Percentiles rank a stretch among this genome's conserved stretches.
Evolutionary conservation across 148 eudicot genomes (phyloP).

Genomic region (Hydrangea macrophylla): DNA sequence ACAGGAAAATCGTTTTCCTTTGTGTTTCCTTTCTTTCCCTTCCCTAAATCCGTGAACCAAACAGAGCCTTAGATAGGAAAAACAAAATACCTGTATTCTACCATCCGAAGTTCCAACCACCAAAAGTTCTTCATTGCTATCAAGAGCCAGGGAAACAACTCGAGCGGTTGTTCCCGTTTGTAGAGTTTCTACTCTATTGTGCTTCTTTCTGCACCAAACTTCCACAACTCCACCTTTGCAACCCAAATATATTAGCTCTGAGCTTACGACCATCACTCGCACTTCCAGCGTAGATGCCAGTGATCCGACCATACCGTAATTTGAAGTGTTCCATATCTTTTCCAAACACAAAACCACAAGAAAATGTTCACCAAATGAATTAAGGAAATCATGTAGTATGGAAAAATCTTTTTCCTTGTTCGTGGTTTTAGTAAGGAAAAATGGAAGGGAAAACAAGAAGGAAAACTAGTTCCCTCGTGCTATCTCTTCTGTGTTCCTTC

Average conservation of each 20-base stretch:
- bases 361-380: not conserved
- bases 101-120: conserved; percentile 55
- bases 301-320: conserved; percentile 38
- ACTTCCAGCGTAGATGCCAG: conserved; percentile 33
- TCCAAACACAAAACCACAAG: not conserved
- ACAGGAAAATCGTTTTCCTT: too few relatives aligned
- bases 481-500: too few relatives aligned
- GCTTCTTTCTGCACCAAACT: conserved; percentile 49
- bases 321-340: conserved; percentile 47
- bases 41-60: too few relatives aligned
- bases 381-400: too few relatives aligned
- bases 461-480: too few relatives aligned
- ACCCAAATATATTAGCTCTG: conserved; percentile 44
- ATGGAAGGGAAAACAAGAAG: too few relatives aligned
- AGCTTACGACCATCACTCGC: conserved; percentile 41
- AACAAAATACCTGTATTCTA: conserved; percentile 37
- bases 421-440: too few relatives aligned
- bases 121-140: conserved; percentile 32
- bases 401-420: too few relatives aligned
- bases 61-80: not conserved
- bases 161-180: conserved; percentile 28
- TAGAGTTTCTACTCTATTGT: conserved; percentile 35
- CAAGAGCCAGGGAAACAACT: conserved; percentile 44
- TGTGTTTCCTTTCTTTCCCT: too few relatives aligned
- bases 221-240: conserved; percentile 46